Base-by-base conservation (phyloP, 495 filamentous ascomycete species). In the Hyaloscypha hepaticicola region DNA sequence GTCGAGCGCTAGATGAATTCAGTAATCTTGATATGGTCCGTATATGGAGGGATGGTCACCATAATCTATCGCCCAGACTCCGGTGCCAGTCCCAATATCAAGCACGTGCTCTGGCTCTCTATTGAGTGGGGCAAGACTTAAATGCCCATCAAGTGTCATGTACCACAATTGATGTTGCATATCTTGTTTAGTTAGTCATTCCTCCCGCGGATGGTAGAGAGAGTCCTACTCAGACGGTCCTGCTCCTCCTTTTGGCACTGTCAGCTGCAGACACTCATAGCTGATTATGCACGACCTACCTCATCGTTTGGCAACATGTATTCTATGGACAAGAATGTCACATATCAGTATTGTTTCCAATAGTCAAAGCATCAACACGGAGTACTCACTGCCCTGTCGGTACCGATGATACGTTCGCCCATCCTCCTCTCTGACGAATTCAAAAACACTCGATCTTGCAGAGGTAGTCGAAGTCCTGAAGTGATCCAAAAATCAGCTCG, bases 1-100 rank as follows among this genome's bases (percentile, higher is more conserved):
- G 9, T 14, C 19, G 19, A 41, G 19, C 19, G 38, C 38, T 41
- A 14, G 19, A 80, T 73, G 48, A 74, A 58, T 48, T 69, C 14
- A 3, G 38, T 14, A 41, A 16, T 41, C 19, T 41, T 41, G 38
- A 14, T 6, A 41, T 5, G 3, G 5, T 41, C 38, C 38, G 38
- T 8, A 8, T 8, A 8, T 45, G 38, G 38, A 19, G 8, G 8
- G 38, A 8, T 45, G 8, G 38, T 52, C 50, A 52, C 22, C 50
- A 16, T 24, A 52, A 9, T 52, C 22, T 52, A 52, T 52, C 14
- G 50, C 50, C 50, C 50, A 52, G 6, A 52, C 25, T 14, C 50
- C 50, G n/a, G 50, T 52, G 9, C 50, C 50, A 3, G 50, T 52
- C 5, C 50, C 50, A 5, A 52, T 27, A 25, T 52, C 50, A 2